Evolutionary conservation across 2,329 filamentous ascomycete species (phyloP).

Genomic region (Endoconidiophora polonica): DNA sequence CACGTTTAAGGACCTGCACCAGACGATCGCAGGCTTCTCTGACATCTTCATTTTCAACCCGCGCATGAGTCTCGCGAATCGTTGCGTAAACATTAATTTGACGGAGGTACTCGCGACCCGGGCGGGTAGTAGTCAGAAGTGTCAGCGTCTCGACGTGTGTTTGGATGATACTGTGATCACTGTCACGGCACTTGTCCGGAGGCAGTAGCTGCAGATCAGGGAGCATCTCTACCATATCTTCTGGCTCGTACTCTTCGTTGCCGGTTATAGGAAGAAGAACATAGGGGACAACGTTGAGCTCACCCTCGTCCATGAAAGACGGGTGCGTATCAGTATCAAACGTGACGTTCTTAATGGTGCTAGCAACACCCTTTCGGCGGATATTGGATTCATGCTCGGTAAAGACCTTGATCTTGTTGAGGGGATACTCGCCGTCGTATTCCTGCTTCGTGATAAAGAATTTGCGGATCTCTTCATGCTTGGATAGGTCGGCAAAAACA

Average conservation of each 20-base stretch:
- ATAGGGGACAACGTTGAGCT: conserved; percentile 73
- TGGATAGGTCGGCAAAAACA: conserved; percentile 82
- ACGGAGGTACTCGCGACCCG: conserved; percentile 59
- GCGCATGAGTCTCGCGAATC: conserved; percentile 67
- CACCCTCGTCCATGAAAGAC: conserved; percentile 50
- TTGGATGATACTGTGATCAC: conserved; percentile 57
- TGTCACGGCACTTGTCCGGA: conserved; percentile 74
- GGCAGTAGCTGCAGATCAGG: conserved; percentile 79
- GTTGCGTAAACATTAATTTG: conserved; percentile 75
- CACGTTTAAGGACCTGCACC: conserved; percentile 75
- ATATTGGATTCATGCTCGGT: conserved; percentile 77
- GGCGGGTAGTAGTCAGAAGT: conserved; percentile 60
- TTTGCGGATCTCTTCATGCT: conserved; percentile 54
- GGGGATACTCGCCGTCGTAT: conserved; percentile 71
- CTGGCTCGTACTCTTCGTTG: conserved; percentile 70
- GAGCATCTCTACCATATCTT: conserved; percentile 74
- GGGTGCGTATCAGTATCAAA: conserved; percentile 66
- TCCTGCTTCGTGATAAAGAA: conserved; percentile 59
- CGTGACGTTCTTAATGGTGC: conserved; percentile 82
- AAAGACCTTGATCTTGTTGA: conserved; percentile 86
- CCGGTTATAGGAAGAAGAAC: conserved; percentile 77
- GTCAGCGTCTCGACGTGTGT: conserved; percentile 82
- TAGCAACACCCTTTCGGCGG: conserved; percentile 83
- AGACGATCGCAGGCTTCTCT: conserved; percentile 73
- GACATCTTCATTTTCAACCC: conserved; percentile 63